Base-by-base conservation (phyloP, 2,329 filamentous ascomycete species). In the Chaetomiaceae sp. region DNA sequence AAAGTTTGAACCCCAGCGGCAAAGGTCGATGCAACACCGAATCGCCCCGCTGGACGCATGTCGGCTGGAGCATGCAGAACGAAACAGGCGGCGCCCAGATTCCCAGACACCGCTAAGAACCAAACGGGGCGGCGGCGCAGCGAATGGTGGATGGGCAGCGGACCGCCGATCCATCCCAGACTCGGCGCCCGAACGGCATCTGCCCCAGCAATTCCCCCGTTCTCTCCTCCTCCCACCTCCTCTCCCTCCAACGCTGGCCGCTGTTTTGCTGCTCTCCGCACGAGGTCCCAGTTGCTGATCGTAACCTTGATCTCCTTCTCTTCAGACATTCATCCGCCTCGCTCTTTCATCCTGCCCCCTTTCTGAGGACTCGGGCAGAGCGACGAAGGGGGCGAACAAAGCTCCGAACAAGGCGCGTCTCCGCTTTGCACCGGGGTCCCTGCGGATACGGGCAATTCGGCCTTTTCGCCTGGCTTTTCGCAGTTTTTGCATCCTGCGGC, bases 121-220 rank as follows among this genome's bases (percentile, higher is more conserved):
- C 23, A 50, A 55, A 54, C 52, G 53, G 52, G 51, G 46, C 47
- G 36, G 50, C 45, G 44, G 53, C 50, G 54, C 47, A 49, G 51
- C 29, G 50, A 53, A 56, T 38, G 36, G 55, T 53, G 50, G 51
- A 56, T 38, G 36, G 55, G 54, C 51, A 56, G 47, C 47, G 47
- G 49, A 56, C 40, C 47, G 59, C 48, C 44, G 58, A 61, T 61
- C 59, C 46, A 48, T 58, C 49, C 58, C 55, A 43, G 47, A 36
- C 43, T 59, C 40, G 55, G 57, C 55, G 47, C 39, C 45, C 45
- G 31, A 31, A 46, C 53, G 52, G 55, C 22, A 11, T 14, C 34
- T 31, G 47, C 60, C 54, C 57, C 50, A 53, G 53, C 31, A 54
- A 33, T 47, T 51, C 42, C 51, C 53, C 50, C 47, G 46, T 52